Percentiles rank a stretch among this genome's conserved stretches.
Evolutionary conservation across 225 moss, liverwort and hornwort genomes (phyloP).

Genomic region (Lunularia cruciata): DNA sequence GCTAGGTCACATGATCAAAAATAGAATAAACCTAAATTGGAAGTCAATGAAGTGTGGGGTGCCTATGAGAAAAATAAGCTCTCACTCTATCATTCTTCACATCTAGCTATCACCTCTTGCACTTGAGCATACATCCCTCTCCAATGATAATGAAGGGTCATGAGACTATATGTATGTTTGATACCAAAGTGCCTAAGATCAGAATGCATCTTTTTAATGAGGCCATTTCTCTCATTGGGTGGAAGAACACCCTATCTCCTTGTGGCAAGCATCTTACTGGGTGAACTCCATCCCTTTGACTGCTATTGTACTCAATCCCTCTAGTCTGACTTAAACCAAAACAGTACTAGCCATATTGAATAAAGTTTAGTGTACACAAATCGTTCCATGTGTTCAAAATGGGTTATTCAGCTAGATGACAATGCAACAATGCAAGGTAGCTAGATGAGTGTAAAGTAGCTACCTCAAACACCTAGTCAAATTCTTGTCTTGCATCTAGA

Average conservation of each 20-base stretch:
- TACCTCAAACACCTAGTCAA: neutral
- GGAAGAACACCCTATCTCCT: slow-evolving; percentile 12
- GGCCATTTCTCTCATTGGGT: neutral
- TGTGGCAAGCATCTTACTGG: neutral
- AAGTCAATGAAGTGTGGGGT: slow-evolving; percentile 15
- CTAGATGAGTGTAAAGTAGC: neutral
- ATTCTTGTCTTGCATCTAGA: neutral
- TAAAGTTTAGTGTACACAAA: neutral
- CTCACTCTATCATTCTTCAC: slow-evolving; percentile 4
- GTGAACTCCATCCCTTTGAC: neutral
- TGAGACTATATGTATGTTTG: slow-evolving; percentile 10
- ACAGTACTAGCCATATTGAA: neutral
- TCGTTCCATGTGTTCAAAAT: neutral
- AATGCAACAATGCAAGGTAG: neutral
- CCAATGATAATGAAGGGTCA: neutral
- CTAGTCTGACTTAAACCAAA: neutral
- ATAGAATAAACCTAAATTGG: slow-evolving; percentile 1
- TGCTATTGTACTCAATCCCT: neutral
- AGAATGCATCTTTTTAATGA: slow-evolving; percentile 14
- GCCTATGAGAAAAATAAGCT: slow-evolving; percentile 1
- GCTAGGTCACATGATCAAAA: slow-evolving; percentile 1
- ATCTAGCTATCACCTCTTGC: neutral
- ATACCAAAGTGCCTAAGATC: slow-evolving; percentile 19
- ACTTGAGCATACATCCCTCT: slow-evolving; percentile 11
- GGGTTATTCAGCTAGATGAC: neutral